phyloP scores from a whole-genome alignment of 2,329 filamentous ascomycete species.

The Chaetomiaceae sp. region DNA sequence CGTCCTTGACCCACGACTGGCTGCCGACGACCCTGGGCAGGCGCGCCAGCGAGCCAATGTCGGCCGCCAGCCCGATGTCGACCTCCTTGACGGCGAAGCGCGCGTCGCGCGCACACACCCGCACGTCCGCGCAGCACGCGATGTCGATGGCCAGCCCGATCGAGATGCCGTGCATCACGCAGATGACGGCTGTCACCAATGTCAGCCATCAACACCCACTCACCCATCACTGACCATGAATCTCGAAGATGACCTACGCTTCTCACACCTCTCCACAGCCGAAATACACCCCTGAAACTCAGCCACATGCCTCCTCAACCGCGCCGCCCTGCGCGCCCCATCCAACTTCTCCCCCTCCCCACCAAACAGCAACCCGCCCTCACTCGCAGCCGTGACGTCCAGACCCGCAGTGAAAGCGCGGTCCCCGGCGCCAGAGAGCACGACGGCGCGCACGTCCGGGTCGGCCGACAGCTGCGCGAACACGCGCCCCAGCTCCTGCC shows the following conservation, averaged over 20 bases:
- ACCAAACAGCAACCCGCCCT: conserved; percentile 40
- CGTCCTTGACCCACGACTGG: conserved; percentile 72
- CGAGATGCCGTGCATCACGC: conserved; percentile 70
- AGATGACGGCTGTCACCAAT: conserved; percentile 60
- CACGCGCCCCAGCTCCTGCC: conserved; percentile 69
- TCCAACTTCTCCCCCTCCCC: conserved; percentile 39
- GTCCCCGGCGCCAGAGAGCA: conserved; percentile 76
- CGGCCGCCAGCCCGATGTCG: conserved; percentile 73
- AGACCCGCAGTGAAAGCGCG: conserved; percentile 81
- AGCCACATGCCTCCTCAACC: conserved; percentile 60
- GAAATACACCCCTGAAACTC: conserved; percentile 77
- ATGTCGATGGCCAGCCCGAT: conserved; percentile 76
- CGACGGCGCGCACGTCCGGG: conserved; percentile 65
- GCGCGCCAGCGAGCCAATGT: conserved; percentile 68
- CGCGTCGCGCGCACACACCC: conserved; percentile 54
- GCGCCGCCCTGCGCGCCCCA: conserved; percentile 56
- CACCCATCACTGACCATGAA: background rate
- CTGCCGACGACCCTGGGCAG: conserved; percentile 68
- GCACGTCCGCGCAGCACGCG: conserved; percentile 62
- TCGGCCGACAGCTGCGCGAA: conserved; percentile 69
- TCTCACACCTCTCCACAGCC: conserved; percentile 78
- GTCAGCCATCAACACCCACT: background rate
- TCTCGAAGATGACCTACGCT: conserved; percentile 49
- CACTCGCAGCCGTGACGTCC: conserved; percentile 66
- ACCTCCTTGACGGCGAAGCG: conserved; percentile 73